Conservation (phyloP, 345 rosid species). For the Dimocarpus longan region DNA sequence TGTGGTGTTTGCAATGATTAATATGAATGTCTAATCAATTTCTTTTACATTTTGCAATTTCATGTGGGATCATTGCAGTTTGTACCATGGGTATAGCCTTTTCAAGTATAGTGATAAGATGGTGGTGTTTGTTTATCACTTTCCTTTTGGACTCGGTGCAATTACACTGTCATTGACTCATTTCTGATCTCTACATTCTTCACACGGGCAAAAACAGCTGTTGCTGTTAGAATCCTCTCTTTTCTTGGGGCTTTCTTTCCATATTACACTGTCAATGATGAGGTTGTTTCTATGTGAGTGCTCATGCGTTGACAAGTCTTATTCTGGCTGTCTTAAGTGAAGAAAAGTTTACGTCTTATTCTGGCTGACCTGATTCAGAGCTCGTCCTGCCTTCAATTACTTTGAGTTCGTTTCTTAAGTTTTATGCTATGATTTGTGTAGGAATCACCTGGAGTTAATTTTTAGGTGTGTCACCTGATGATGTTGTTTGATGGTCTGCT, state of each 20-base stretch:
- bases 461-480: conserved; percentile 91
- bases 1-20: conserved; percentile 1
- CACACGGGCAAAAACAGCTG: conserved; percentile 95
- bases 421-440: conserved; percentile 40
- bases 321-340: conserved; percentile 11
- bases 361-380: conserved; percentile 11
- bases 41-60: conserved; percentile 79
- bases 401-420: conserved; percentile 23
- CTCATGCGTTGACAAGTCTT: conserved; percentile 15
- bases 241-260: conserved; percentile 98
- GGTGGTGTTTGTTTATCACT: conserved; percentile 89
- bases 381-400: conserved; percentile 17
- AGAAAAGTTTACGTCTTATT: conserved; percentile 3
- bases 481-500: conserved; percentile 80
- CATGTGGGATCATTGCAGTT: conserved; percentile 82
- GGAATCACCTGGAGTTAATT: conserved; percentile 96
- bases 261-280: conserved; percentile 93
- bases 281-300: conserved; percentile 81
- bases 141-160: conserved; percentile 88
- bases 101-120: conserved; percentile 94
- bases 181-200: conserved; percentile 83
- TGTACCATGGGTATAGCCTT: conserved; percentile 83
- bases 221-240: conserved; percentile 95
- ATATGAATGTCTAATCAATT: conserved; percentile 19
- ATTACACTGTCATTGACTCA: conserved; percentile 66